Conservation (phyloP, 345 rosid species). For the Citrus hindsii region DNA sequence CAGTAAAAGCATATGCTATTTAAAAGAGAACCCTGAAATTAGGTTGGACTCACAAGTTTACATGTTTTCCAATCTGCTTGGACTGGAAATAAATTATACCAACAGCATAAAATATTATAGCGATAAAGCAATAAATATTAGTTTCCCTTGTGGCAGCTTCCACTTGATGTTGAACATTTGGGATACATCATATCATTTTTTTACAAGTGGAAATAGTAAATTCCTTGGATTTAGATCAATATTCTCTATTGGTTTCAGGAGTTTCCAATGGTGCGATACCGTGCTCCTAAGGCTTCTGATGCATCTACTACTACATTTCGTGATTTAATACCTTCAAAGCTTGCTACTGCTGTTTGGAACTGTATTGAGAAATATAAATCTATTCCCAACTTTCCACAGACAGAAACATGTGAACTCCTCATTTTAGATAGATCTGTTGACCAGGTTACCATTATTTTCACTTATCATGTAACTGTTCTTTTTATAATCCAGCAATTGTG, state of each 20-base stretch:
- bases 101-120: not conserved
- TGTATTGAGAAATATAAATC: slow-evolving; percentile 56
- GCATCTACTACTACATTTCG: slow-evolving; percentile 40
- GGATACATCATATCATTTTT: not conserved
- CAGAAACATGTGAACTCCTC: slow-evolving; percentile 81
- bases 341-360: slow-evolving; percentile 69
- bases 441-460: slow-evolving; percentile 50
- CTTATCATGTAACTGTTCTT: slow-evolving; percentile 2
- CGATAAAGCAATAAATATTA: not conserved
- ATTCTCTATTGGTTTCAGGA: slow-evolving; percentile 42
- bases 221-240: not conserved
- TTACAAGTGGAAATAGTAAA: not conserved
- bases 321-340: slow-evolving; percentile 63
- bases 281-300: slow-evolving; percentile 40
- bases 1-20: not conserved
- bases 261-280: slow-evolving; percentile 78
- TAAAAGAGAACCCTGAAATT: not conserved
- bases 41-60: not conserved
- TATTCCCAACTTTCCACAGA: slow-evolving; percentile 86
- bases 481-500: not conserved
- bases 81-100: not conserved
- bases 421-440: slow-evolving; percentile 91
- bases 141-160: not conserved
- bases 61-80: not conserved
- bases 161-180: not conserved